Base-by-base conservation (phyloP, 2,329 filamentous ascomycete species). In the Berkeleyomyces rouxiae region DNA sequence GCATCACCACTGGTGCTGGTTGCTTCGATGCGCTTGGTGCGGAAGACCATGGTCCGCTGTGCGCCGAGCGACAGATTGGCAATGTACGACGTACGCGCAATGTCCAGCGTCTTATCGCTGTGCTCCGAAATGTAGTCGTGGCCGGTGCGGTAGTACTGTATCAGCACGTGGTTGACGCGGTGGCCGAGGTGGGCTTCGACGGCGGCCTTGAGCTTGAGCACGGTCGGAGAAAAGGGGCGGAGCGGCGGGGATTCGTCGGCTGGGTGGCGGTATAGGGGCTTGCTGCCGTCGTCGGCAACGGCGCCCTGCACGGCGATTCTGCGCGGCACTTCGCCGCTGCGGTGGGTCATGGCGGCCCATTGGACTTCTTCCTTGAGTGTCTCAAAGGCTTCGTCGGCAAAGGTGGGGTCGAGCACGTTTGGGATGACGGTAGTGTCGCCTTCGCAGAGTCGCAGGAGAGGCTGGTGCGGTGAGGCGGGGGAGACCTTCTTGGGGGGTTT, bases 111-210 rank as follows among this genome's bases (percentile, higher is more conserved):
- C 74, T 99, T 99, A 72, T 99, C 93, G 46, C 90, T 95, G 70
- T 99, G 93, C 71, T 99, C 93, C 0, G 89, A 93, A 66, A 99
- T 99, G 71, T 90, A 90, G 73, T 99, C 93, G 58, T 82, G 83
- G 2, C 92, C 89, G 67, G 81, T 80, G n/a, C 93, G 88, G 70
- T 99, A 99, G 64, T 90, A 82, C 70, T 99, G 93, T 55, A 99
- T 95, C 58, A 99, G 76, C 0, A 85, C 91, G 71, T 99, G 93
- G 69, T 99, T 99, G 49, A 99, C 74, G 0, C 82, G 76, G 69
- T 97, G 93, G 0, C 88, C 86, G 1, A 95, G 78, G 13, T 82
- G 76, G 63, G 80, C 77, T 71, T 96, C 89, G 0, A 90, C 85
- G 62, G 80, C 79, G 11, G 74, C 71, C 64, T 85, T 84, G 64